A percentile compares a stretch with the other conserved stretches of the same genome.
Evolutionary conservation across 176 grass and related monocot genomes (phyloP).

Genomic region (Phyllostachys edulis): DNA sequence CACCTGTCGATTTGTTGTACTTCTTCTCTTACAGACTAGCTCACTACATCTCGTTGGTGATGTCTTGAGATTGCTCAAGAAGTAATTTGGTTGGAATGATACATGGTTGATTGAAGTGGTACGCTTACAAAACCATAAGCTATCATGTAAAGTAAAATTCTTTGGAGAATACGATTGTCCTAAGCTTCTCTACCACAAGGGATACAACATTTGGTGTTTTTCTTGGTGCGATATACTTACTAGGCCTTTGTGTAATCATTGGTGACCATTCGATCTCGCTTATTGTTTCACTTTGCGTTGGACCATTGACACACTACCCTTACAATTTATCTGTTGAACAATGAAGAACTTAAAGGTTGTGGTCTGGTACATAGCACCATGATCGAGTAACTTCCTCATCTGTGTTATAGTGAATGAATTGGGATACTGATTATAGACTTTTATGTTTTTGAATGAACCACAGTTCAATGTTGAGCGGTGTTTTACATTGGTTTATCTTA

Average conservation of each 20-base stretch:
- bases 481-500: slow-evolving; percentile 19
- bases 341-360: slow-evolving; percentile 5
- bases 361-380: not conserved
- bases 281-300: slow-evolving; percentile 13
- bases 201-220: not conserved
- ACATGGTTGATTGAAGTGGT: slow-evolving; percentile 21
- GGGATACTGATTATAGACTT: not conserved
- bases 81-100: slow-evolving; percentile 32
- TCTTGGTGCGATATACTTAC: slow-evolving; percentile 3
- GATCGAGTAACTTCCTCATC: not conserved
- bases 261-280: slow-evolving; percentile 5
- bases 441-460: not conserved
- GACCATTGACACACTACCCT: not conserved
- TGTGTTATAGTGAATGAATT: slow-evolving; percentile 27
- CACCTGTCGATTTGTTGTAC: not conserved
- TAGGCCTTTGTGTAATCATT: not conserved
- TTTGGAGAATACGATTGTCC: not conserved
- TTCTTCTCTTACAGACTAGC: slow-evolving; percentile 34
- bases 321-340: not conserved
- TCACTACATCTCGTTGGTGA: slow-evolving; percentile 66
- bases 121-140: not conserved
- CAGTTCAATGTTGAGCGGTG: not conserved
- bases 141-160: slow-evolving; percentile 14
- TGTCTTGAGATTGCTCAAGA: slow-evolving; percentile 65
- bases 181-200: not conserved